phyloP scores from a whole-genome alignment of 108 stramenopile genomes.

The Skeletonema marinoi region DNA sequence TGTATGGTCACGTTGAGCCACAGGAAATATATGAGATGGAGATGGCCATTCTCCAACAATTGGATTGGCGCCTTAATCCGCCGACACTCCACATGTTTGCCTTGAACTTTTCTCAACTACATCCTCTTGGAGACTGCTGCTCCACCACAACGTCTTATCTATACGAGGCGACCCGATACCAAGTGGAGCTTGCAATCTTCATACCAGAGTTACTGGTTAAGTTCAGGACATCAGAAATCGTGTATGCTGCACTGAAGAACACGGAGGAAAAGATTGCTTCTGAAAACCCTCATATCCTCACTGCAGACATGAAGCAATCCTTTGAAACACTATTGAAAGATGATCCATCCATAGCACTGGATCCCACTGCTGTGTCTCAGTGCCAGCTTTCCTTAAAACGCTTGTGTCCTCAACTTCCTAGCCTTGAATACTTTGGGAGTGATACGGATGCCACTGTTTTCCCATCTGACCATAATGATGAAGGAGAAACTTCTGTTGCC shows the following conservation, averaged over 20 bases:
- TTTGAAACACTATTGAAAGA: not conserved
- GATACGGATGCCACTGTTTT: not conserved
- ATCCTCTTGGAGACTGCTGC: not conserved
- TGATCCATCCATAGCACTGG: not conserved
- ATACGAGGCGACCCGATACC: slow-evolving; percentile 17
- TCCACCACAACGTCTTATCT: slow-evolving; percentile 1
- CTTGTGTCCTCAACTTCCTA: not conserved
- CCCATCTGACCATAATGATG: not conserved
- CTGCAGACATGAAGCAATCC: not conserved
- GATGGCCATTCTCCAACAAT: not conserved
- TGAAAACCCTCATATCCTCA: not conserved
- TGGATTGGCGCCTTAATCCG: slow-evolving; percentile 19
- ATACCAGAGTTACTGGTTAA: slow-evolving; percentile 2
- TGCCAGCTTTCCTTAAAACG: not conserved
- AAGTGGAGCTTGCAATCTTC: slow-evolving; percentile 21
- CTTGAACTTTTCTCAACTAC: slow-evolving; percentile 8
- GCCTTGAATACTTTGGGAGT: not conserved
- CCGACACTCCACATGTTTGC: slow-evolving; percentile 26
- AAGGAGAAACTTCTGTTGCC: not conserved
- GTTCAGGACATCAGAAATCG: slow-evolving; percentile 5
- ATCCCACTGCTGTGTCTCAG: not conserved
- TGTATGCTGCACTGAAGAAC: slow-evolving; percentile 22
- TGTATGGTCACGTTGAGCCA: slow-evolving; percentile 10
- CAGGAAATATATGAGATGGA: slow-evolving; percentile 31
- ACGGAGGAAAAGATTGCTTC: slow-evolving; percentile 5